Conservation (phyloP, 306 rosid genomes). For the Rosa chinensis region DNA sequence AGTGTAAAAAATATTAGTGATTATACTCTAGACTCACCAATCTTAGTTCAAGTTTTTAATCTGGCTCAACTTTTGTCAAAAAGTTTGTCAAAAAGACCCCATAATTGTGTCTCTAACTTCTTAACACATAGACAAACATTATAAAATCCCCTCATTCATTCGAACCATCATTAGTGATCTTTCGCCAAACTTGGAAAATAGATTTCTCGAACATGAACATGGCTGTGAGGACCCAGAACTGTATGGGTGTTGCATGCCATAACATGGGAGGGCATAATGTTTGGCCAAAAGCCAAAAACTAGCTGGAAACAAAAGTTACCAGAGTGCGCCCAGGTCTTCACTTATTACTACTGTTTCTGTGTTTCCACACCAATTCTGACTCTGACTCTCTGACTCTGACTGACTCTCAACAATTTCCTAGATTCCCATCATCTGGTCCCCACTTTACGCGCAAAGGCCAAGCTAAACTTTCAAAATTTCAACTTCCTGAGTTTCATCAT, state of each 20-base stretch:
- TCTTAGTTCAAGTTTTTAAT: neutral
- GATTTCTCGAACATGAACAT: neutral
- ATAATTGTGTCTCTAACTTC: neutral
- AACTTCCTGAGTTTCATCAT: neutral
- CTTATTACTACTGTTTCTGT: neutral
- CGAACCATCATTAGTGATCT: neutral
- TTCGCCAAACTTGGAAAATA: neutral
- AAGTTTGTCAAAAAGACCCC: neutral
- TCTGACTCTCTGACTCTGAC: neutral
- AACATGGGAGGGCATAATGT: neutral
- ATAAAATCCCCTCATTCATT: neutral
- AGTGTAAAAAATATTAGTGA: no score
- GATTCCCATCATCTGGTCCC: conserved; percentile 7
- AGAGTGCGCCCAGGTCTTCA: neutral
- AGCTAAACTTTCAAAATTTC: no score
- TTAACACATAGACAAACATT: neutral
- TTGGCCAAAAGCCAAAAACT: neutral
- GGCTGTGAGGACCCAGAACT: neutral
- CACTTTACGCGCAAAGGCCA: neutral
- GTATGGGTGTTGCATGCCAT: neutral
- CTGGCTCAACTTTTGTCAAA: neutral
- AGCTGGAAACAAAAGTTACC: neutral
- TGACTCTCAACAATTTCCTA: neutral
- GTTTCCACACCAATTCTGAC: neutral
- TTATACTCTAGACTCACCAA: neutral